Base-by-base conservation (phyloP, 192 early-diverging fungal species). In the Mortierella alpina region DNA sequence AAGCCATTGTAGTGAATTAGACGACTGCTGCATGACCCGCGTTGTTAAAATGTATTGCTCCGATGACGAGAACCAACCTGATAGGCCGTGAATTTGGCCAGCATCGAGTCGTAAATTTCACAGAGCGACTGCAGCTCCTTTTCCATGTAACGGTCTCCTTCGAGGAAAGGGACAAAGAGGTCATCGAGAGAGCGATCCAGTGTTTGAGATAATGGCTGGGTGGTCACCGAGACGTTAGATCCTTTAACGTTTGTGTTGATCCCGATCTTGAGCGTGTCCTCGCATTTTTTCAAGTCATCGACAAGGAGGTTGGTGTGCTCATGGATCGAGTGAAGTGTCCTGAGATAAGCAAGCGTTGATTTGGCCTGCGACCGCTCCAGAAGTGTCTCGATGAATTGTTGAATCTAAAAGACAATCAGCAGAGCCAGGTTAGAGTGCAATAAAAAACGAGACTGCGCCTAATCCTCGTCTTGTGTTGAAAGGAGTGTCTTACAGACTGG, bases 111-210 rank as follows among this genome's bases (percentile, higher is more conserved):
- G 47, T 82, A 92, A 10, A 90, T 82, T 41, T 96, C 92, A 46
- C 72, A 75, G 12, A 99, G 70, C 47, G 92, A 93, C 12, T 85
- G 72, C 44, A 88, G 82, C 82, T 99, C 97, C 31, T 89, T 90
- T 8, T 90, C 87, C 55, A 97, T 85, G 75, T 97, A 99, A 69
- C 94, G 93, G 66, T 93, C 90, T 15, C 92, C 95, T 52, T 96
- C 94, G 17, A 93, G 93, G 79, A 96, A 98, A 46, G 97, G 94
- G 40, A 98, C 94, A 84, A 96, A 99, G 59, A 99, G 88, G 70
- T 99, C 97, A 61, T 96, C 95, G 82, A 96, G 92, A 74, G 92
- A 96, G 45, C 96, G 93, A 70, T 96, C 92, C 57, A 97, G 72
- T 23, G 92, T 92, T 31, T 89, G 88, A 13, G 89, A 85, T n/a